A percentile compares a stretch with the other conserved stretches of the same genome.
Conservation (phyloP, 139 green algal genomes). For the Ettlia oleoabundans region DNA sequence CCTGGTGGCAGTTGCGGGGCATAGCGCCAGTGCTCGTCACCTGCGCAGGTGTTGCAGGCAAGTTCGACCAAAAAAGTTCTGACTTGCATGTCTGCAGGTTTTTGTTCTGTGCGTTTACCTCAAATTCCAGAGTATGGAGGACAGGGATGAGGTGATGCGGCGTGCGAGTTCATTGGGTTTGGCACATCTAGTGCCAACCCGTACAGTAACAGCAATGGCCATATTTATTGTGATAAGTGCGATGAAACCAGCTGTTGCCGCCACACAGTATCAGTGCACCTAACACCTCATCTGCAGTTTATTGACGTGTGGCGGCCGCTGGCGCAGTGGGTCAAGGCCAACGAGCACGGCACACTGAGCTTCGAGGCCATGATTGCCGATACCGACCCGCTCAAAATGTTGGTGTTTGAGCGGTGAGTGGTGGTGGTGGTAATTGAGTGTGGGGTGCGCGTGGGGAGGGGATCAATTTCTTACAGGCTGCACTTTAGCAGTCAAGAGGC, state of each 20-base stretch:
- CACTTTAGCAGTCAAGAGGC: too few species aligned
- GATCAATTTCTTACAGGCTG: too few species aligned
- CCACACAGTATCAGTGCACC: background rate
- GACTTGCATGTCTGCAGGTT: background rate
- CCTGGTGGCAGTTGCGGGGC: too few species aligned
- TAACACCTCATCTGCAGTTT: background rate
- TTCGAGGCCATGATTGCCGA: conserved; percentile 42
- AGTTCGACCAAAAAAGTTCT: too few species aligned
- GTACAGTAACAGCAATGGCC: too few species aligned
- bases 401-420: conserved; percentile 39
- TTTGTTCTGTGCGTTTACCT: conserved; percentile 31
- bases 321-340: conserved; percentile 25
- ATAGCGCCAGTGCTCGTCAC: too few species aligned
- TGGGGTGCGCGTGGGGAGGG: too few species aligned
- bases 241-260: too few species aligned
- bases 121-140: background rate
- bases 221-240: too few species aligned
- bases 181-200: too few species aligned
- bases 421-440: too few species aligned
- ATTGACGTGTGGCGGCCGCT: conserved; percentile 32
- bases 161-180: background rate
- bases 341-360: conserved; percentile 29
- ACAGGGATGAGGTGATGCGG: conserved; percentile 16
- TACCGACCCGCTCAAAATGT: conserved; percentile 24
- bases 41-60: too few species aligned